These are phyloP conservation scores for Aspergillus hiratsukae DNA, from an alignment of 2,329 filamentous ascomycete genomes.

Conservation along the genomic window DNA sequence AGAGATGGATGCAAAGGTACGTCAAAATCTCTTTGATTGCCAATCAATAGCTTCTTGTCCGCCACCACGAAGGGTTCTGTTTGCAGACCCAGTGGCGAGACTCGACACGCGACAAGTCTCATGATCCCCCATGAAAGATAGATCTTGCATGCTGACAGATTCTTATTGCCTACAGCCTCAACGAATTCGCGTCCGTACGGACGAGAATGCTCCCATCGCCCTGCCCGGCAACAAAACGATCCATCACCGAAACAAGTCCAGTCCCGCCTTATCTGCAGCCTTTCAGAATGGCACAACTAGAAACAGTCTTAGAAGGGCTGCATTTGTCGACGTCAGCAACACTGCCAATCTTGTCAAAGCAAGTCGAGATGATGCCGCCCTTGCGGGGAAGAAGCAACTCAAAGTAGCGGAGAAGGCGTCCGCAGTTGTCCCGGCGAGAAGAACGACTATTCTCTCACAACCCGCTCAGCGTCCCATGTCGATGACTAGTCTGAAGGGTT, in stretches of 20 bases:
- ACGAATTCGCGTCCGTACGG: slow-evolving; percentile 59
- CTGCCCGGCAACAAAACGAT: slow-evolving; percentile 54
- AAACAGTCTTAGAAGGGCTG: slow-evolving; percentile 67
- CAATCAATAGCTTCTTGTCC: background rate
- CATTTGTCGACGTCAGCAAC: slow-evolving; percentile 80
- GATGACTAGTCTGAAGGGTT: slow-evolving; percentile 35
- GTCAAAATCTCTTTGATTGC: slow-evolving; percentile 19
- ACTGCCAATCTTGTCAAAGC: slow-evolving; percentile 40
- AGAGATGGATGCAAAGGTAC: slow-evolving; percentile 48
- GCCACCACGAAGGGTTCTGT: background rate
- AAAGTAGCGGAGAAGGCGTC: slow-evolving; percentile 28
- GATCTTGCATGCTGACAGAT: background rate
- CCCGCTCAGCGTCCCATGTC: slow-evolving; percentile 60
- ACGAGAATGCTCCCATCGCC: slow-evolving; percentile 63
- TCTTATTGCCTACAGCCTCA: slow-evolving; percentile 55
- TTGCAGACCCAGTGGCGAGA: background rate
- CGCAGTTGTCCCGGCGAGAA: slow-evolving; percentile 32
- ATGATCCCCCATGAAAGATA: too few species aligned
- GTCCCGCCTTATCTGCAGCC: slow-evolving; percentile 55
- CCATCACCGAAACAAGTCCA: slow-evolving; percentile 80
- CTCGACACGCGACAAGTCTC: background rate
- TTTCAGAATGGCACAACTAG: slow-evolving; percentile 55
- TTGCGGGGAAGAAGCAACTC: slow-evolving; percentile 45
- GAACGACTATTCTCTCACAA: slow-evolving; percentile 47
- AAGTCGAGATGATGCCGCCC: slow-evolving; percentile 54